These are phyloP conservation scores for Bauhinia variegata DNA, from an alignment of 306 rosid species.

Conservation along the genomic window DNA sequence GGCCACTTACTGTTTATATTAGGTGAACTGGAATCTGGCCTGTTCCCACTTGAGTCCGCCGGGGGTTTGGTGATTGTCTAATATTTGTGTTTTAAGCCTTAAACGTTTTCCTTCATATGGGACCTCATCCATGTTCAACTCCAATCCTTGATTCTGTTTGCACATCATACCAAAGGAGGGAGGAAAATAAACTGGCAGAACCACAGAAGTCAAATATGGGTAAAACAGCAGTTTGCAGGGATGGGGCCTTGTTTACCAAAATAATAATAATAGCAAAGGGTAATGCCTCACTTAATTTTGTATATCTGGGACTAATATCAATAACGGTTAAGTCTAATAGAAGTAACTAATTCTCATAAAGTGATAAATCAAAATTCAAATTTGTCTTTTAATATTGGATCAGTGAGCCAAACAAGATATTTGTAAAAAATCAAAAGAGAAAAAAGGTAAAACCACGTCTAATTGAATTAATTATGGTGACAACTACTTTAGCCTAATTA, in stretches of 20 bases:
- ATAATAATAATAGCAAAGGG: background rate
- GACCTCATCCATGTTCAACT: constrained; percentile 10
- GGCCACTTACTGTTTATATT: background rate
- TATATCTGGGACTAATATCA: constrained; percentile 16
- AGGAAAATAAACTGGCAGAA: background rate
- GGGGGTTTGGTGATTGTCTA: background rate
- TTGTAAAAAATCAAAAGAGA: too few species aligned
- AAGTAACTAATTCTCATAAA: too few species aligned
- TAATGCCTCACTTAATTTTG: constrained; percentile 27
- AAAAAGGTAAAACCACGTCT: too few species aligned
- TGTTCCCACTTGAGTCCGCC: background rate
- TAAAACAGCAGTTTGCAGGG: constrained; percentile 28
- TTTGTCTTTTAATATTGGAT: too few species aligned
- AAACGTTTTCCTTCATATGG: background rate
- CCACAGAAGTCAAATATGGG: constrained; percentile 39
- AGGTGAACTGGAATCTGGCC: background rate
- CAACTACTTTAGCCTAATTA: constrained; percentile 35
- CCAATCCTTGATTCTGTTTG: background rate
- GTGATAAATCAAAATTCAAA: too few species aligned
- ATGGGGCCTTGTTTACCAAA: constrained; percentile 29
- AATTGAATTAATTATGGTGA: constrained; percentile 41
- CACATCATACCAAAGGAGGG: background rate
- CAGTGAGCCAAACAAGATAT: too few species aligned
- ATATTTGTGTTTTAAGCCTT: too few species aligned
- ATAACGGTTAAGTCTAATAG: too few species aligned